Percentiles rank a stretch among this genome's conserved stretches.
These are phyloP conservation scores for Paraleonurus japonicus DNA, from an alignment of 257 asterid species.

Conservation along the genomic window DNA sequence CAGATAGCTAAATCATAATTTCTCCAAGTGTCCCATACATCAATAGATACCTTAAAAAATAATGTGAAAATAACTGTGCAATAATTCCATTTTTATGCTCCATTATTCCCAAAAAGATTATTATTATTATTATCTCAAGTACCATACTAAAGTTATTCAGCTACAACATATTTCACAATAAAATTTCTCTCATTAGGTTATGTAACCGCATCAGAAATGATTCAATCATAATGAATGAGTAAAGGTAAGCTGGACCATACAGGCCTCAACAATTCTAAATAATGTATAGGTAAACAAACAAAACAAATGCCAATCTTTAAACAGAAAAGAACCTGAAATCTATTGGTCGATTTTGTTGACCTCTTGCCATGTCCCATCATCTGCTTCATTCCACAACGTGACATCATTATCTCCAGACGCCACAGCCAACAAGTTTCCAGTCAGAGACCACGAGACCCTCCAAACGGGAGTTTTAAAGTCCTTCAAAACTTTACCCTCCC, in stretches of 20 bases:
- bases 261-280: constrained; percentile 12
- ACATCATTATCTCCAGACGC: constrained; percentile 75
- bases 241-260: constrained; percentile 18
- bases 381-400: constrained; percentile 82
- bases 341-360: constrained; percentile 55
- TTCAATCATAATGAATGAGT: constrained; percentile 31
- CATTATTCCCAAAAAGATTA: not conserved
- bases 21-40: not conserved
- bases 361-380: constrained; percentile 85
- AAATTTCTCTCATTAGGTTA: not conserved
- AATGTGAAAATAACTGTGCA: not conserved
- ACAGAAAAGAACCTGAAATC: constrained; percentile 20
- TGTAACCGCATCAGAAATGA: not conserved
- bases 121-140: not conserved
- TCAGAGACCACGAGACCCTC: constrained; percentile 92
- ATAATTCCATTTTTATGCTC: not conserved
- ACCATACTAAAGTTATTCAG: not conserved
- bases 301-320: constrained; percentile 4
- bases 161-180: not conserved
- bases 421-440: constrained; percentile 79
- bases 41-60: not conserved
- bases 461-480: constrained; percentile 77
- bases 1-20: not conserved
- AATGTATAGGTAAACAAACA: constrained; percentile 25
- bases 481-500: constrained; percentile 76